Conservation (phyloP, 2,329 filamentous ascomycete genomes). For the Diaporthe vaccinii region DNA sequence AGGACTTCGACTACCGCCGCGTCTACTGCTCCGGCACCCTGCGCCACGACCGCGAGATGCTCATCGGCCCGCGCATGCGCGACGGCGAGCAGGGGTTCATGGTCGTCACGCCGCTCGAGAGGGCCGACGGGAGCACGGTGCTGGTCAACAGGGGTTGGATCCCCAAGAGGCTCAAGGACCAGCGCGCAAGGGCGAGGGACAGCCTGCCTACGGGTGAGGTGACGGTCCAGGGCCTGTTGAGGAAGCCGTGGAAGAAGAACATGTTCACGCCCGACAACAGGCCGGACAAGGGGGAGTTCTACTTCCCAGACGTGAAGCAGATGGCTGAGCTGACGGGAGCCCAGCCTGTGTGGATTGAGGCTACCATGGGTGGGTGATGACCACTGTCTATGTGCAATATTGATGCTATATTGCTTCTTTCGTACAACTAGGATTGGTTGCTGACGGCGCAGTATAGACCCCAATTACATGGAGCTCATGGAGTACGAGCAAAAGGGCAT, state of each 20-base stretch:
- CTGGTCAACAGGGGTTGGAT: constrained; percentile 96
- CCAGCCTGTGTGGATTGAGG: constrained; percentile 94
- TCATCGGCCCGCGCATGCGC: constrained; percentile 89
- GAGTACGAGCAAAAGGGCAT: constrained; percentile 85
- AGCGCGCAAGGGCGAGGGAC: constrained; percentile 72
- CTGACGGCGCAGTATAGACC: constrained; percentile 65
- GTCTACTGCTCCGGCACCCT: constrained; percentile 81
- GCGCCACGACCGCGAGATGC: constrained; percentile 94
- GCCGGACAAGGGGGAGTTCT: constrained; percentile 87
- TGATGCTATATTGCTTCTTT: constrained; percentile 38
- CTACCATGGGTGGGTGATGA: constrained; percentile 82
- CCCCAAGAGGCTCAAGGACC: constrained; percentile 77
- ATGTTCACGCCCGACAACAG: constrained; percentile 95
- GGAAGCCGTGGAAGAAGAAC: constrained; percentile 97
- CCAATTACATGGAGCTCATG: constrained; percentile 82
- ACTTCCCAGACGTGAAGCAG: constrained; percentile 92
- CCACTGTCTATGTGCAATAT: constrained; percentile 38
- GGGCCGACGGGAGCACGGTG: constrained; percentile 74
- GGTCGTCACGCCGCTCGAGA: constrained; percentile 91
- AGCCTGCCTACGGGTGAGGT: constrained; percentile 80
- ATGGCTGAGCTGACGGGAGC: constrained; percentile 89
- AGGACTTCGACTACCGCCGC: constrained; percentile 92
- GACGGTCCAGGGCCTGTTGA: constrained; percentile 83
- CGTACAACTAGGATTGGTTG: neutral
- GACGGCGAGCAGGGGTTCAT: constrained; percentile 93